These are phyloP conservation scores for Cinnamomum chago DNA, from an alignment of 164 flowering plant genomes.

Conservation along the genomic window DNA sequence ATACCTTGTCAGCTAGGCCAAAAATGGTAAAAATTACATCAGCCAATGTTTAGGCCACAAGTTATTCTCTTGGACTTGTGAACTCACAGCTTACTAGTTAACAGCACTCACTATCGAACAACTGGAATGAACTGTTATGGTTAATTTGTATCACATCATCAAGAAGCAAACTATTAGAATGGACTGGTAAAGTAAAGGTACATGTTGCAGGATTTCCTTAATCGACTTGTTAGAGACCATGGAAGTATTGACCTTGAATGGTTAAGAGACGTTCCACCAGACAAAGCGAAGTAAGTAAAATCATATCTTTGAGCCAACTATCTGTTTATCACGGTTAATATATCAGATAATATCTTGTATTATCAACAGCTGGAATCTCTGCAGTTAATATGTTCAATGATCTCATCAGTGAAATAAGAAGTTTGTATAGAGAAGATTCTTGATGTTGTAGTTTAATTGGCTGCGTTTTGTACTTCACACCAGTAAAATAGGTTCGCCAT, in stretches of 20 bases:
- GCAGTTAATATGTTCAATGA: neutral
- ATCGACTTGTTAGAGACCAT: conserved; percentile 73
- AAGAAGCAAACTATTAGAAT: no score
- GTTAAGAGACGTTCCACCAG: conserved; percentile 91
- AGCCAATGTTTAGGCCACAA: no score
- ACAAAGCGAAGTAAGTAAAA: conserved; percentile 82
- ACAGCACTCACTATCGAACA: no score
- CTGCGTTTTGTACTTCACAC: neutral
- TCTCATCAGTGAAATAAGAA: no score
- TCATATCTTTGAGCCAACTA: neutral
- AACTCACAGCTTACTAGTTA: no score
- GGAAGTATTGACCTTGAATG: conserved; percentile 94
- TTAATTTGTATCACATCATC: no score
- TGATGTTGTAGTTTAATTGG: neutral
- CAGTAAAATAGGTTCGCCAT: neutral
- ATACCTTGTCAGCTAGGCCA: no score
- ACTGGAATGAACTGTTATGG: no score
- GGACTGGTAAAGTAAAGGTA: no score
- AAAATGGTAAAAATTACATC: no score
- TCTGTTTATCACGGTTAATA: neutral
- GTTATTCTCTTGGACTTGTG: no score
- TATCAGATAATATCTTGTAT: neutral
- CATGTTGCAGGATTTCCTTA: conserved; percentile 62
- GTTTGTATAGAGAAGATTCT: neutral
- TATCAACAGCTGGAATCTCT: neutral